phyloP scores from a whole-genome alignment of 2,329 filamentous ascomycete genomes.

The Tolypocladium sp. region DNA sequence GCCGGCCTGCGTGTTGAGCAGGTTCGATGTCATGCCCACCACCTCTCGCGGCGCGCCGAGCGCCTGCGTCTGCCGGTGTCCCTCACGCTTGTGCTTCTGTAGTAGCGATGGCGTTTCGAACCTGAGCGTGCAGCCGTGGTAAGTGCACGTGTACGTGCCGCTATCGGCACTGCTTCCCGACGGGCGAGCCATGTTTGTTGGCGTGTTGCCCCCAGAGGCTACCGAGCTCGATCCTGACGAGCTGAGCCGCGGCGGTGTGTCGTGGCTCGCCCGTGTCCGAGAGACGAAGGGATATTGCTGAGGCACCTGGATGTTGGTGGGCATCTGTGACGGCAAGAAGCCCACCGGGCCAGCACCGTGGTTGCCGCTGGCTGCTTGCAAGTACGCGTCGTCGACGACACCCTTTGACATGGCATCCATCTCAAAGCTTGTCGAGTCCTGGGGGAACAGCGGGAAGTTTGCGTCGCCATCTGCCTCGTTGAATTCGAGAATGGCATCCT shows the following conservation, averaged over 20 bases:
- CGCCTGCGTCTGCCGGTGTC: constrained; percentile 66
- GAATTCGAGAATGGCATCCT: constrained; percentile 83
- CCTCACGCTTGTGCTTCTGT: constrained; percentile 93
- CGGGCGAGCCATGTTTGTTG: constrained; percentile 39
- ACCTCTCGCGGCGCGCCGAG: constrained; percentile 17
- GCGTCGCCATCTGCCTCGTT: constrained; percentile 63
- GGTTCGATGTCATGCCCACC: constrained; percentile 35
- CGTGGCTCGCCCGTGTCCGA: constrained; percentile 22
- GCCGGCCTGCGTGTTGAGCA: constrained; percentile 80
- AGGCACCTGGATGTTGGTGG: constrained; percentile 30
- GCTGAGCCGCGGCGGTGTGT: constrained; percentile 28
- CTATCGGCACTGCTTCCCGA: constrained; percentile 60
- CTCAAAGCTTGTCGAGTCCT: constrained; percentile 39
- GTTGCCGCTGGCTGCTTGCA: constrained; percentile 6
- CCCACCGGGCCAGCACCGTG: neutral
- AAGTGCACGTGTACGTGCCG: constrained; percentile 93
- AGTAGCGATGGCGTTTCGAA: constrained; percentile 82
- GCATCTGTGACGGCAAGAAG: constrained; percentile 23
- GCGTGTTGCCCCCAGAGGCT: constrained; percentile 23
- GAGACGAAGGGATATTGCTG: constrained; percentile 44
- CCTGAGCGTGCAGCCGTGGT: constrained; percentile 78
- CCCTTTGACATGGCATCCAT: constrained; percentile 29
- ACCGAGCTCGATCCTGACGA: constrained; percentile 36
- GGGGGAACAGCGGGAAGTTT: constrained; percentile 65
- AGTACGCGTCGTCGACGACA: constrained; percentile 10